Conservation (phyloP, 352 stramenopile species). For the Phytophthora pseudosyringae region DNA sequence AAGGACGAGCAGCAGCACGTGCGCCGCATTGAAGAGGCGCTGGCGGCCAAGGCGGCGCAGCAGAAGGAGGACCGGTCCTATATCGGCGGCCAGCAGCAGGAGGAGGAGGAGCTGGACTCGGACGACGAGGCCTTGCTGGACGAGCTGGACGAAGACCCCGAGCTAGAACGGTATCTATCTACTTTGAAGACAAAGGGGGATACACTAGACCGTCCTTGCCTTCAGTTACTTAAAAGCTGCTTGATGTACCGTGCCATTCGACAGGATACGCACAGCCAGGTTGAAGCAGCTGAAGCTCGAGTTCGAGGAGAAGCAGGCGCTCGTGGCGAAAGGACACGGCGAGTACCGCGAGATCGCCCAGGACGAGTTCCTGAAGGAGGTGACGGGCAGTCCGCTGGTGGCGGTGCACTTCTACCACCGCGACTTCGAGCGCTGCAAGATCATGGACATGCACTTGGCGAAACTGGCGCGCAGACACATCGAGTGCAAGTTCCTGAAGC, state of each 20-base stretch:
- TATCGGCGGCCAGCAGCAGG: constrained; percentile 29
- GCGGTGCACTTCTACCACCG: constrained; percentile 97
- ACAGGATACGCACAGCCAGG: constrained; percentile 83
- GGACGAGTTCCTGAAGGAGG: constrained; percentile 96
- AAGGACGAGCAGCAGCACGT: constrained; percentile 31
- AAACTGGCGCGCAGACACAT: constrained; percentile 71
- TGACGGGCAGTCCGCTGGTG: constrained; percentile 83
- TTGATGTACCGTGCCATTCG: constrained; percentile 7
- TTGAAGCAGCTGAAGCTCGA: constrained; percentile 73
- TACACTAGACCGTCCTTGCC: not conserved
- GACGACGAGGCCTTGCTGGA: constrained; percentile 71
- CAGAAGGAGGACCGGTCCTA: constrained; percentile 38
- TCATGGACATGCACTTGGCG: constrained; percentile 94
- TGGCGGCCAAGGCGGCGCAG: constrained; percentile 35
- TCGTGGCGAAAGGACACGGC: constrained; percentile 78
- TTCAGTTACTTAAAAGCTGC: constrained; percentile 1
- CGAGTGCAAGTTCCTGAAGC: constrained; percentile 95
- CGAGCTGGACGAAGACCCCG: constrained; percentile 81
- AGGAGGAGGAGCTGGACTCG: constrained; percentile 45
- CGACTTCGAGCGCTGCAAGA: constrained; percentile 97
- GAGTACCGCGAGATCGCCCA: constrained; percentile 93
- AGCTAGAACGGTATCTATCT: constrained; percentile 67
- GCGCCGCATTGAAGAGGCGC: constrained; percentile 32
- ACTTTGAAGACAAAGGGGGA: not conserved
- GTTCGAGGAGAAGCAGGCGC: constrained; percentile 60